Evolutionary conservation across 306 rosid genomes (phyloP).

Genomic region (Oxytropis ochrocephala): DNA sequence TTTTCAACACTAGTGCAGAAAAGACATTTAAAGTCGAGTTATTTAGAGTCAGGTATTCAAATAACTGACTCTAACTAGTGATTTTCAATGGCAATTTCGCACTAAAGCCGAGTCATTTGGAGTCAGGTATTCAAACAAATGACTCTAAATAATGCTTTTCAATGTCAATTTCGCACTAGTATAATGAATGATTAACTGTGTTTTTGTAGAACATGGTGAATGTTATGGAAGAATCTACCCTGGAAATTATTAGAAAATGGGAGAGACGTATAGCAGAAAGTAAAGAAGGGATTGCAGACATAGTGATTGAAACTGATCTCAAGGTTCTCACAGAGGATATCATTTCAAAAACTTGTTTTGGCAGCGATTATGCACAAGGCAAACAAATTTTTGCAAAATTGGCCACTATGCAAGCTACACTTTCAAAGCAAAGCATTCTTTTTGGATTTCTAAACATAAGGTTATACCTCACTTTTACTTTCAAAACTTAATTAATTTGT

Average conservation of each 20-base stretch:
- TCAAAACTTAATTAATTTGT: too few relatives aligned
- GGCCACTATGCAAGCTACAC: slow-evolving; percentile 10
- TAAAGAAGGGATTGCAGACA: slow-evolving; percentile 10
- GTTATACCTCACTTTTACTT: neutral
- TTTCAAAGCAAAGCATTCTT: slow-evolving; percentile 14
- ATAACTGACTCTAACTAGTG: too few relatives aligned
- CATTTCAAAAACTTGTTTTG: slow-evolving; percentile 35
- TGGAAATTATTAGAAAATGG: slow-evolving; percentile 7
- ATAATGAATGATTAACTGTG: too few relatives aligned
- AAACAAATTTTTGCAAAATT: slow-evolving; percentile 27
- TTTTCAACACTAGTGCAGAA: too few relatives aligned
- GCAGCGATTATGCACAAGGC: slow-evolving; percentile 30
- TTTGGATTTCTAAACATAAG: slow-evolving; percentile 27
- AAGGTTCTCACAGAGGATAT: slow-evolving; percentile 21
- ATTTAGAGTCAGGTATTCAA: too few relatives aligned
- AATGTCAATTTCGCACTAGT: too few relatives aligned
- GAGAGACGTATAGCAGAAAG: slow-evolving; percentile 8
- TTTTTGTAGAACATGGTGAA: slow-evolving; percentile 18
- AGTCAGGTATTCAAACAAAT: too few relatives aligned
- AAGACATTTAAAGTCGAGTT: too few relatives aligned
- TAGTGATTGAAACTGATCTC: slow-evolving; percentile 22
- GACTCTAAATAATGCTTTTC: too few relatives aligned
- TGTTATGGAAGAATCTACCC: slow-evolving; percentile 22
- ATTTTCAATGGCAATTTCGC: too few relatives aligned
- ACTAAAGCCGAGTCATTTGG: too few relatives aligned